Evolutionary conservation across 164 flowering plant genomes (phyloP).

Genomic region (Liquidambar formosana): DNA sequence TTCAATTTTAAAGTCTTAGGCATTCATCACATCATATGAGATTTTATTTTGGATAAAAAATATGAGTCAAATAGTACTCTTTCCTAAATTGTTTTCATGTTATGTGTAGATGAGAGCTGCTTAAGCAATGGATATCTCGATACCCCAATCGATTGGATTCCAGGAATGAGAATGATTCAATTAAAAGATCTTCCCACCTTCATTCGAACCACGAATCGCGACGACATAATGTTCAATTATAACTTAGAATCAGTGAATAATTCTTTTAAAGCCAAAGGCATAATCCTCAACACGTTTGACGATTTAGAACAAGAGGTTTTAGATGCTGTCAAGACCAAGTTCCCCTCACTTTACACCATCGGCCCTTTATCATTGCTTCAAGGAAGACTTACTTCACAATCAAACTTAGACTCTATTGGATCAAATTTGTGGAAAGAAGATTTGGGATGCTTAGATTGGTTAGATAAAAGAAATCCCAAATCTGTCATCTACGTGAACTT

Average conservation of each 20-base stretch:
- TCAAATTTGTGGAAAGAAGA: constrained; percentile 1
- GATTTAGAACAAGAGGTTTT: too few relatives aligned
- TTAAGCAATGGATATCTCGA: not conserved
- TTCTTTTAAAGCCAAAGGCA: not conserved
- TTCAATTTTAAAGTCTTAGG: too few relatives aligned
- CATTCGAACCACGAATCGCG: too few relatives aligned
- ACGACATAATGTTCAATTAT: not conserved
- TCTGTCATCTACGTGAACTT: constrained; percentile 3
- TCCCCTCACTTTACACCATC: not conserved
- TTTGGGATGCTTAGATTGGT: not conserved
- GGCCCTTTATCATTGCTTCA: not conserved
- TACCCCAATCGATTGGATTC: not conserved
- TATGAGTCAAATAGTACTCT: too few relatives aligned
- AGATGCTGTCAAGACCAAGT: too few relatives aligned
- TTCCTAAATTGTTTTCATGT: too few relatives aligned
- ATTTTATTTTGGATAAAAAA: too few relatives aligned
- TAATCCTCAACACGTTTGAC: too few relatives aligned
- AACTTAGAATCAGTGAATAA: not conserved
- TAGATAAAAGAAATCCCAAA: not conserved
- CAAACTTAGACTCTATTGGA: not conserved
- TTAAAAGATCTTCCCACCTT: constrained; percentile 2
- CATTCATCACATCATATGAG: too few relatives aligned
- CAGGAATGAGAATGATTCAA: not conserved
- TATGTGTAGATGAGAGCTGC: not conserved
- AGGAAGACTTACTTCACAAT: not conserved